phyloP scores from a whole-genome alignment of 805 yeast genomes.

The Saccharomyces eubayanus region DNA sequence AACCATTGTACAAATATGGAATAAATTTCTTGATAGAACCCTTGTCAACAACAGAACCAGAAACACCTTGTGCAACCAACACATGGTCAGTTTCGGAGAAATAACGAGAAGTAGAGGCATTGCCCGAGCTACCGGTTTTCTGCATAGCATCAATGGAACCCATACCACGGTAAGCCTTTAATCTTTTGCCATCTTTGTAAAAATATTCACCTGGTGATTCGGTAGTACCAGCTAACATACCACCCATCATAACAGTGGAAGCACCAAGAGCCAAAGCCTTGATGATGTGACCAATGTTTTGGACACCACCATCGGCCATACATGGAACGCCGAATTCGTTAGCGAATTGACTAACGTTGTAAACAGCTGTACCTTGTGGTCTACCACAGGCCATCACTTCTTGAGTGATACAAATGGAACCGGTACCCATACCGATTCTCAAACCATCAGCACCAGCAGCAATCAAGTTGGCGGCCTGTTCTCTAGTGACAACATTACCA shows the following conservation, averaged over 20 bases:
- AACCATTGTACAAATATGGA: conserved; percentile 89
- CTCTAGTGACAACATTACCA: conserved; percentile 98
- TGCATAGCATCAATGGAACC: conserved; percentile 99
- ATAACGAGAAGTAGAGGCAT: conserved; percentile 97
- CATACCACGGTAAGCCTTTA: conserved; percentile 98
- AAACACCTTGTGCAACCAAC: conserved; percentile 97
- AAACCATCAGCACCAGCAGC: conserved; percentile 96
- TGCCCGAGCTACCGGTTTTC: conserved; percentile 75
- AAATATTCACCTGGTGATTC: conserved; percentile 98
- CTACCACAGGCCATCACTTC: conserved; percentile 99
- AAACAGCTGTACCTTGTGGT: conserved; percentile 99
- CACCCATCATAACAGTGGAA: conserved; percentile 98
- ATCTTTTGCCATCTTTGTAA: conserved; percentile 95
- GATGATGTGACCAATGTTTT: conserved; percentile 95
- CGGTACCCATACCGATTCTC: conserved; percentile 99
- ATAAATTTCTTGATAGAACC: conserved; percentile 90
- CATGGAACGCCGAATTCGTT: conserved; percentile 95
- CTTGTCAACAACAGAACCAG: conserved; percentile 93
- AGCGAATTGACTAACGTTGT: conserved; percentile 88
- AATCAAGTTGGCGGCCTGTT: conserved; percentile 93
- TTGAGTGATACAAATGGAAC: conserved; percentile 98
- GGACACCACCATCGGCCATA: conserved; percentile 98
- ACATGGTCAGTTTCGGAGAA: conserved; percentile 94
- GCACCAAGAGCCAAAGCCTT: conserved; percentile 97
- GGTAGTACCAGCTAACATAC: conserved; percentile 95